phyloP scores from a whole-genome alignment of 192 early-diverging fungal species.

The Mortierella hygrophila region DNA sequence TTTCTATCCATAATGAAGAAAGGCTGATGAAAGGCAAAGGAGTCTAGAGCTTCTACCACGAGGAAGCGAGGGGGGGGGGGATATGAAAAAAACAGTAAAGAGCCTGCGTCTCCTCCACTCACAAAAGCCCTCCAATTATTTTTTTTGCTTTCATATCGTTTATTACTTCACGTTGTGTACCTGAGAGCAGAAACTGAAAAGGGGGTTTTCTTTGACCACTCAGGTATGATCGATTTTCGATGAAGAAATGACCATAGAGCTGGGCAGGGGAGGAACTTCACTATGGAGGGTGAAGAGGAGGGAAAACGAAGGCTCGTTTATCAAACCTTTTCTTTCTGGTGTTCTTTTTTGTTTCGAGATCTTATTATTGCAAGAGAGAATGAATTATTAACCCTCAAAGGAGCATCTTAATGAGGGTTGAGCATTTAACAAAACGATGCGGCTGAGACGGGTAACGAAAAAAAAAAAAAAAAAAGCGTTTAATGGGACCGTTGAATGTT shows the following conservation, averaged over 20 bases:
- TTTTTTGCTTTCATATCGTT: background rate
- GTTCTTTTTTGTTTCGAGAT: background rate
- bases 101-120: background rate
- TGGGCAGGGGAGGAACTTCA: too few relatives aligned
- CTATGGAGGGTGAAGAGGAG: too few relatives aligned
- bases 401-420: background rate
- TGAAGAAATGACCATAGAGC: too few relatives aligned
- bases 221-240: too few relatives aligned
- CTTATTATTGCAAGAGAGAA: background rate
- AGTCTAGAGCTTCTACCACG: conserved; percentile 2
- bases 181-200: background rate
- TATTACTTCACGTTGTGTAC: background rate
- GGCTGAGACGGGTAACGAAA: conserved; percentile 1
- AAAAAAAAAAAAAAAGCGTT: background rate
- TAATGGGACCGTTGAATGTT: background rate
- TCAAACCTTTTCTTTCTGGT: background rate
- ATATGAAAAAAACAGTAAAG: background rate
- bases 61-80: background rate
- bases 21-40: background rate
- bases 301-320: too few relatives aligned
- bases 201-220: too few relatives aligned
- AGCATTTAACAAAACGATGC: background rate
- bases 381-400: background rate
- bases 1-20: too few relatives aligned
- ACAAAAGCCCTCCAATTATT: too few relatives aligned